Percentiles rank a stretch among this genome's conserved stretches.
These are phyloP conservation scores for Colletotrichum tanaceti DNA, from an alignment of 2,329 filamentous ascomycete genomes.

Conservation along the genomic window DNA sequence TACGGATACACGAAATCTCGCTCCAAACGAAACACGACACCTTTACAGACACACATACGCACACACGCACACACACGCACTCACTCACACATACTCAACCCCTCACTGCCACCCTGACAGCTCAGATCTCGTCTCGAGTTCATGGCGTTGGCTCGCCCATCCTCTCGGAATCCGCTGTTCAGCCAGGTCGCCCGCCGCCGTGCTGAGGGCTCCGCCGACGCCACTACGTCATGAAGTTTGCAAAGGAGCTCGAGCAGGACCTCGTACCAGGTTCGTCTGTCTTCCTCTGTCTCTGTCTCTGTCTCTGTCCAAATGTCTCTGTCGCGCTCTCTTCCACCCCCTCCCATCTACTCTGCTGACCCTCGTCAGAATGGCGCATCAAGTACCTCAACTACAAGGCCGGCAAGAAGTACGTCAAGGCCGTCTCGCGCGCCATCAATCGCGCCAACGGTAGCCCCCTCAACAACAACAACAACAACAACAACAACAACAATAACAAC, in stretches of 20 bases:
- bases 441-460: conserved; percentile 53
- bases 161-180: background rate
- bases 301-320: background rate
- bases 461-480: background rate
- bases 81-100: too few species aligned
- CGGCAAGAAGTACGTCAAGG: conserved; percentile 94
- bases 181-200: conserved; percentile 9
- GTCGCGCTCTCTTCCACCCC: background rate
- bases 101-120: background rate
- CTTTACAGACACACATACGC: background rate
- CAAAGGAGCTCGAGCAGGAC: conserved; percentile 85
- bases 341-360: conserved; percentile 10
- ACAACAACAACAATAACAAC: too few species aligned
- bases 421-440: conserved; percentile 78
- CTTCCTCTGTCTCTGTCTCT: conserved; percentile 10
- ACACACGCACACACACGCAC: too few species aligned
- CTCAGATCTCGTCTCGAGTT: conserved; percentile 1
- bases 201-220: conserved; percentile 6
- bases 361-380: conserved; percentile 79
- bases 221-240: conserved; percentile 69
- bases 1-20: background rate
- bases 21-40: background rate
- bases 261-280: conserved; percentile 77
- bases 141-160: conserved; percentile 26
- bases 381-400: conserved; percentile 97